Evolutionary conservation across 208 protist species (phyloP).

Genomic region (Acanthamoeba polyphaga): DNA sequence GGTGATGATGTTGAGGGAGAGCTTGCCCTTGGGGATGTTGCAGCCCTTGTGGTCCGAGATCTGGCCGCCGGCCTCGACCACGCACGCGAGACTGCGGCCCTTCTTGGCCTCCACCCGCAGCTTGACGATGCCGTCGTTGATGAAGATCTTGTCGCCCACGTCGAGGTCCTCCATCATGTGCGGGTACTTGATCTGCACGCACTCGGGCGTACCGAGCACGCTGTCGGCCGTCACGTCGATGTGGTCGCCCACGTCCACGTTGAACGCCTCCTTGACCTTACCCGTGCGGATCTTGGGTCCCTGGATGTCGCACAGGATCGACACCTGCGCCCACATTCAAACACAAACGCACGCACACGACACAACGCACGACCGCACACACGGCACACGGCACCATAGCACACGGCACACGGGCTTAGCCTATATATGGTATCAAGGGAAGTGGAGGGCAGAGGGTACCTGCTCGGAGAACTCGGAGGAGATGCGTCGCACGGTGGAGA

Average conservation of each 20-base stretch:
- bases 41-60: slow-evolving; percentile 78
- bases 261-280: slow-evolving; percentile 72
- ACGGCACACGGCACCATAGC: too few species aligned
- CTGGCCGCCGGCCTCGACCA: slow-evolving; percentile 68
- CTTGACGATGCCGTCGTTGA: slow-evolving; percentile 78
- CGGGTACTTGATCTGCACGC: slow-evolving; percentile 75
- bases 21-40: slow-evolving; percentile 76
- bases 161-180: slow-evolving; percentile 75
- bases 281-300: slow-evolving; percentile 74
- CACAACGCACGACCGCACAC: neutral
- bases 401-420: too few species aligned
- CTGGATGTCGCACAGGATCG: slow-evolving; percentile 76
- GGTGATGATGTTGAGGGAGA: slow-evolving; percentile 75
- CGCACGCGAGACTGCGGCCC: slow-evolving; percentile 13
- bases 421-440: neutral
- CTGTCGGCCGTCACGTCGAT: slow-evolving; percentile 70
- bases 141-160: slow-evolving; percentile 72
- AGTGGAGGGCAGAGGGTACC: neutral
- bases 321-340: neutral
- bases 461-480: slow-evolving; percentile 70
- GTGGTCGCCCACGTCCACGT: slow-evolving; percentile 69
- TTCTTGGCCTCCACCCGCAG: slow-evolving; percentile 39
- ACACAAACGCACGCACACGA: neutral
- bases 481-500: slow-evolving; percentile 71
- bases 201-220: slow-evolving; percentile 69